phyloP scores from a whole-genome alignment of 352 stramenopile genomes.

The Sclerospora graminicola region DNA sequence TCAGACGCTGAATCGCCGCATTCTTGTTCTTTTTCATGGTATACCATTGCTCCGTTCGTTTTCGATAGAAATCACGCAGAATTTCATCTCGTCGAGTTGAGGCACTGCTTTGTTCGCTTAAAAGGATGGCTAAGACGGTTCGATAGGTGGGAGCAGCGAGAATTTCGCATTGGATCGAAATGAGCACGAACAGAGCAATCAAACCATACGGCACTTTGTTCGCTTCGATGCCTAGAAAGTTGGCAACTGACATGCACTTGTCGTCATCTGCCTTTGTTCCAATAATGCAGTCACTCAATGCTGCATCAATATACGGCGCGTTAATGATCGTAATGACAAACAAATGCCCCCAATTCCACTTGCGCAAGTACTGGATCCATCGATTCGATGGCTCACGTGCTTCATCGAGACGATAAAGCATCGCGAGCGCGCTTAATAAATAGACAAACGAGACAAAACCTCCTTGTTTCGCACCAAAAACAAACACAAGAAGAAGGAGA shows the following conservation, averaged over 20 bases:
- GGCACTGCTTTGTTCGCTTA: slow-evolving; percentile 38
- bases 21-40: slow-evolving; percentile 79
- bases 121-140: slow-evolving; percentile 40
- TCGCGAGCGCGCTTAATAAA: slow-evolving; percentile 49
- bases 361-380: slow-evolving; percentile 69
- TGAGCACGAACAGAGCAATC: slow-evolving; percentile 73
- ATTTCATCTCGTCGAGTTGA: slow-evolving; percentile 46
- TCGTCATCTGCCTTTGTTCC: slow-evolving; percentile 11
- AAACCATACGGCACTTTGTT: slow-evolving; percentile 42
- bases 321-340: slow-evolving; percentile 71
- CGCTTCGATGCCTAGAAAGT: slow-evolving; percentile 53
- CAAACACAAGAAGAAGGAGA: slow-evolving; percentile 59
- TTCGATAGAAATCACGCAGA: slow-evolving; percentile 47
- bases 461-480: slow-evolving; percentile 57
- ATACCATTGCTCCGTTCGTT: slow-evolving; percentile 65
- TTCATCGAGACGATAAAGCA: slow-evolving; percentile 75
- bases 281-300: slow-evolving; percentile 43
- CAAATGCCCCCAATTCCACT: slow-evolving; percentile 77
- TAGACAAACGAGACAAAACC: slow-evolving; percentile 69
- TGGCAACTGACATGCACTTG: slow-evolving; percentile 59
- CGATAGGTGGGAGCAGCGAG: slow-evolving; percentile 45
- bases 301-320: slow-evolving; percentile 42
- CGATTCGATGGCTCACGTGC: slow-evolving; percentile 34
- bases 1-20: slow-evolving; percentile 67
- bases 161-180: slow-evolving; percentile 81